Base-by-base conservation (phyloP, 1,284 basidiomycete genomes). In the Trichosporon ovoides region DNA sequence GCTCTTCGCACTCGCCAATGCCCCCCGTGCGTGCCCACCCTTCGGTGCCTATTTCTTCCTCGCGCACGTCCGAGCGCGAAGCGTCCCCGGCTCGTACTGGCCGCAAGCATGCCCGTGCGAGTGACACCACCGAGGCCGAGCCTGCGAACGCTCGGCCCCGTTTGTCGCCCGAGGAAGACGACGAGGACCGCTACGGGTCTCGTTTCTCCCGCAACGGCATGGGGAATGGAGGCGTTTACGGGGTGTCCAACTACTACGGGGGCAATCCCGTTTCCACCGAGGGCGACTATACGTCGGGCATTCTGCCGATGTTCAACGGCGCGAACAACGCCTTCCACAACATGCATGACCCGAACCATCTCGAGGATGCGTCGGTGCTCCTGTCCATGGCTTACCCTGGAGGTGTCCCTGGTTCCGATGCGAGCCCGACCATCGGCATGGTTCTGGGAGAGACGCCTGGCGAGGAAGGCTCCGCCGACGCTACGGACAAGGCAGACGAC, bases 301-400 rank as follows among this genome's bases (percentile, higher is more conserved):
- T 75, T 2, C 38, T 76, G 20, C 73, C 74, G 5, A 70, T 72
- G 62, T 75, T 76, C 54, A 66, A 68, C 52, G 56, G 61, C 22
- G 33, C 62, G 7, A 60, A 62, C 40, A 49, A 52, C 13, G 35
- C 59, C 1, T 68, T 60, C 40, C 68, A 72, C 59, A 70, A 68
- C 61, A 57, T 67, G 31, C 64, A 70, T 55, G 72, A 74, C 57
- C 63, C 68, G 12, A 67, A 74, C 54, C 72, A 77, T 52, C 67
- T 78, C 16, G 77, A 78, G 61, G 74, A 78, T 53, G 77, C 77
- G 2, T 74, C 74, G 14, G 73, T 73, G 3, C 65, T 78, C 3
- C 60, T 78, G 18, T 74, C 73, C 7, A 77, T 78, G 74, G 77
- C 75, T 2, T 78, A 78, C 53, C 68, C 69, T 11, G 68, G 70